A percentile compares a stretch with the other conserved stretches of the same genome.
These are phyloP conservation scores for Canavalia ensiformis DNA, from an alignment of 306 rosid genomes.

Conservation along the genomic window DNA sequence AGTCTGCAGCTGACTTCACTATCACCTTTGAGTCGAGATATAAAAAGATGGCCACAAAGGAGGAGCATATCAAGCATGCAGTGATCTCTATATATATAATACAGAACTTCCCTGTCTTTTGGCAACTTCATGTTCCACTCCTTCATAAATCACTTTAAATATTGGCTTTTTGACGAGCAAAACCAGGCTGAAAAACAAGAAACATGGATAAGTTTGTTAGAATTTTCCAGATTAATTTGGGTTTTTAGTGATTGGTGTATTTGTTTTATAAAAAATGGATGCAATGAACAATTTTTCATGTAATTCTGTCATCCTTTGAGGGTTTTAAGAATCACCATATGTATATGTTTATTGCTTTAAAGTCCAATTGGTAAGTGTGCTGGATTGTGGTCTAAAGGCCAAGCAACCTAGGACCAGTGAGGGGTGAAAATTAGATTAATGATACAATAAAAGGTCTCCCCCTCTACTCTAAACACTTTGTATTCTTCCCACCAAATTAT, in stretches of 20 bases:
- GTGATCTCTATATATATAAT: conserved; percentile 13
- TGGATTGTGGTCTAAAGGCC: neutral
- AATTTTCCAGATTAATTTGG: neutral
- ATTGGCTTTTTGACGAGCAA: conserved; percentile 81
- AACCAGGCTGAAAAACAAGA: conserved; percentile 88
- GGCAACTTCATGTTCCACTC: conserved; percentile 40
- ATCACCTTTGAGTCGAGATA: conserved; percentile 44
- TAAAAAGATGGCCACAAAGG: conserved; percentile 47
- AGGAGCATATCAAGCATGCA: conserved; percentile 32
- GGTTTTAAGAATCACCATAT: too few relatives aligned
- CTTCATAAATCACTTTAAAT: conserved; percentile 52
- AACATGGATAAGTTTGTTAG: conserved; percentile 49
- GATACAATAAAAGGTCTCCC: neutral
- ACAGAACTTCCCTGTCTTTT: conserved; percentile 41
- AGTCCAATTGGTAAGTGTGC: neutral
- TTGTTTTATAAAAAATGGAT: neutral
- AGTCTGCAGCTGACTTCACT: conserved; percentile 41
- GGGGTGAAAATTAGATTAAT: neutral
- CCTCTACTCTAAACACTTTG: neutral
- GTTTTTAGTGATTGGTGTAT: neutral
- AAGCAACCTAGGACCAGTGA: neutral
- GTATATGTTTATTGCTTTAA: neutral
- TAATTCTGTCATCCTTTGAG: too few relatives aligned
- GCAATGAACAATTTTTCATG: neutral
- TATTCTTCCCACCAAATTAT: neutral